Base-by-base conservation (phyloP, 306 rosid species). In the Luffa acutangula region DNA sequence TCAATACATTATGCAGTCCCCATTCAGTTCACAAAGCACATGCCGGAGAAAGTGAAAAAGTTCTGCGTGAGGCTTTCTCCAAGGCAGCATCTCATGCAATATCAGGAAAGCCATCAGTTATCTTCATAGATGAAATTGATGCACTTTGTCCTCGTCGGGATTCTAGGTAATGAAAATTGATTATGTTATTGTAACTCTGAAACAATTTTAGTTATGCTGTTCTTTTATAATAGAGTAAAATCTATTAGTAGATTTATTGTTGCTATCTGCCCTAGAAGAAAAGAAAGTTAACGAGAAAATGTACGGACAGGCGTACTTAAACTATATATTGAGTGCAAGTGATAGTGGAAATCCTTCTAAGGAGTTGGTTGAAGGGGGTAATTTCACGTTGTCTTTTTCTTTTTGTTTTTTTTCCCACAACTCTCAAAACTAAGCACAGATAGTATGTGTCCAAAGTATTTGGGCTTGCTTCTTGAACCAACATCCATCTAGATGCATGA, bases 51-150 rank as follows among this genome's bases (percentile, higher is more conserved):
- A 89, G 97, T 86, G 99, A 95, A 85, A 85, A 79, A 80, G 77
- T 81, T 81, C 86, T 95, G 59, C 89, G 96, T 2, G 94, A 95
- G 66, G 97, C 99, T 42, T 95, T 95, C 78, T 80, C 89, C 2
- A 85, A 86, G 90, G 97, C 99, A 75, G 80, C 89, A 11, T 84
- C 93, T 41, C 93, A 83, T 78, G 79, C 86, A 64, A 82, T 81
- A 74, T 80, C 63, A 69, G 93, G 93, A 85, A 91, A 89, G 82
- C 85, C 92, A 9, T 85, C 97, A 0, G 93, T 93, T 81, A 83
- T 95, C 77, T 95, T 93, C 80, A 91, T 91, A 18, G 97, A 95
- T 84, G 94, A 93, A 86, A 90, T 95, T 79, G 99, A 95, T 84
- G 93, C 90, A 71, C 88, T 95, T 36, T 95, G 99, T 82, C 91